A percentile compares a stretch with the other conserved stretches of the same genome.
Evolutionary conservation across 2,329 filamentous ascomycete genomes (phyloP).

Genomic region (Aspergillus pseudonomiae): DNA sequence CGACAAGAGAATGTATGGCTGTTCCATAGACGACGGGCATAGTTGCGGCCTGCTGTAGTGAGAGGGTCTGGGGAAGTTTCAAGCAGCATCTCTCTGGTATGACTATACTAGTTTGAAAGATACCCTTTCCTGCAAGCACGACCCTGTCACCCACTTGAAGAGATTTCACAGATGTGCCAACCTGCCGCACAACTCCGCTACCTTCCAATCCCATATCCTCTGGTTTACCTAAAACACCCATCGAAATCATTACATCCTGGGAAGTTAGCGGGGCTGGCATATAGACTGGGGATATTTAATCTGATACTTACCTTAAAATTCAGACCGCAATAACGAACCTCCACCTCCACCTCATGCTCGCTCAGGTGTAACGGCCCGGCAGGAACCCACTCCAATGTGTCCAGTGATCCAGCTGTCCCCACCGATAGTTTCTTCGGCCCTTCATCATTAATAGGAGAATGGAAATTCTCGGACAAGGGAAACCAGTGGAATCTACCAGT

Average conservation of each 20-base stretch:
- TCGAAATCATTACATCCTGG: slow-evolving; percentile 23
- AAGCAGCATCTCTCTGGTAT: slow-evolving; percentile 8
- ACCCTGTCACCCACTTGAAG: slow-evolving; percentile 36
- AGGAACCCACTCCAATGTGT: too few species aligned
- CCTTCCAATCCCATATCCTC: slow-evolving; percentile 35
- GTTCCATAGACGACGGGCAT: slow-evolving; percentile 20
- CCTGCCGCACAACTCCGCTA: slow-evolving; percentile 32
- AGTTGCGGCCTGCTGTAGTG: slow-evolving; percentile 22
- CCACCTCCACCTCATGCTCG: slow-evolving; percentile 1
- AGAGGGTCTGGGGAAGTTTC: slow-evolving; percentile 14
- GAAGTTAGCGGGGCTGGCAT: not conserved
- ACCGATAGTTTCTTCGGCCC: not conserved
- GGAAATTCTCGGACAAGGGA: not conserved
- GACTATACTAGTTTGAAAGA: slow-evolving; percentile 12
- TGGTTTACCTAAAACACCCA: slow-evolving; percentile 33
- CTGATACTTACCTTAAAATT: slow-evolving; percentile 3
- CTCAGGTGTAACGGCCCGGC: too few species aligned
- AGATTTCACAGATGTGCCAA: slow-evolving; percentile 29
- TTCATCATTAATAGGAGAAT: not conserved
- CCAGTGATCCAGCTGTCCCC: too few species aligned
- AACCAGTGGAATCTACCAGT: not conserved
- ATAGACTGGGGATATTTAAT: not conserved
- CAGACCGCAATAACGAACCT: not conserved
- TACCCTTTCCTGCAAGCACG: slow-evolving; percentile 15
- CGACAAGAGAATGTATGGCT: slow-evolving; percentile 23